These are phyloP conservation scores for Coriolopsis trogii DNA, from an alignment of 1,284 basidiomycete genomes.

Conservation along the genomic window DNA sequence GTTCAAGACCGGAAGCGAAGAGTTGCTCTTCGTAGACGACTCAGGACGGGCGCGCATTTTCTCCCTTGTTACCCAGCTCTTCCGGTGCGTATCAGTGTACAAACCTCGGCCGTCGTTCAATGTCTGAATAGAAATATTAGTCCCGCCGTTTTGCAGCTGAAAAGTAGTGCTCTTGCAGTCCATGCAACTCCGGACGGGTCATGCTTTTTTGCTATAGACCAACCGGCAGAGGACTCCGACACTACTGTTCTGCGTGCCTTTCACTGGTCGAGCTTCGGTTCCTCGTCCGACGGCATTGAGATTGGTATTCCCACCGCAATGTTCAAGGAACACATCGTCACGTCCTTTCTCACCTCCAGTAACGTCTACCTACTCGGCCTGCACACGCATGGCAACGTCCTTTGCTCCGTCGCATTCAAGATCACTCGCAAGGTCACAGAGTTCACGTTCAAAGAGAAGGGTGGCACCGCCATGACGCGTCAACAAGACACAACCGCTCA, in stretches of 20 bases:
- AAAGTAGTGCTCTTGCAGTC: conserved; percentile 35
- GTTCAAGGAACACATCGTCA: conserved; percentile 34
- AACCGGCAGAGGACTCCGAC: conserved; percentile 16
- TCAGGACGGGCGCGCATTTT: conserved; percentile 45
- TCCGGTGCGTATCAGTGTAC: conserved; percentile 41
- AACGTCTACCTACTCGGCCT: conserved; percentile 47
- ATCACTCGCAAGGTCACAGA: conserved; percentile 59
- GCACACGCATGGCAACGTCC: conserved; percentile 33
- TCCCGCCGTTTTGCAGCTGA: conserved; percentile 48
- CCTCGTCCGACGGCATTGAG: conserved; percentile 45
- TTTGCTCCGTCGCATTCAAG: conserved; percentile 46
- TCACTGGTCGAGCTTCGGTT: conserved; percentile 61
- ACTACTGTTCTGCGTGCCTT: conserved; percentile 39
- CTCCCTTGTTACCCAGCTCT: conserved; percentile 52
- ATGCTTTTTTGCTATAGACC: conserved; percentile 44
- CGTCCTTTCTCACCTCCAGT: conserved; percentile 46
- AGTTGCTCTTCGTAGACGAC: conserved; percentile 50
- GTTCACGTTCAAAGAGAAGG: conserved; percentile 51
- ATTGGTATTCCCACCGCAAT: conserved; percentile 27
- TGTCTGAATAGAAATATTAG: conserved; percentile 31
- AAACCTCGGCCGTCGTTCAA: neutral
- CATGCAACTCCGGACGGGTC: conserved; percentile 56
- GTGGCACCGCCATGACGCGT: conserved; percentile 19
- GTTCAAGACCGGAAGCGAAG: conserved; percentile 50
- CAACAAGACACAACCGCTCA: conserved; percentile 34